Evolutionary conservation across 2,329 filamentous ascomycete species (phyloP).

Genomic region (Scedosporium aurantiacum): DNA sequence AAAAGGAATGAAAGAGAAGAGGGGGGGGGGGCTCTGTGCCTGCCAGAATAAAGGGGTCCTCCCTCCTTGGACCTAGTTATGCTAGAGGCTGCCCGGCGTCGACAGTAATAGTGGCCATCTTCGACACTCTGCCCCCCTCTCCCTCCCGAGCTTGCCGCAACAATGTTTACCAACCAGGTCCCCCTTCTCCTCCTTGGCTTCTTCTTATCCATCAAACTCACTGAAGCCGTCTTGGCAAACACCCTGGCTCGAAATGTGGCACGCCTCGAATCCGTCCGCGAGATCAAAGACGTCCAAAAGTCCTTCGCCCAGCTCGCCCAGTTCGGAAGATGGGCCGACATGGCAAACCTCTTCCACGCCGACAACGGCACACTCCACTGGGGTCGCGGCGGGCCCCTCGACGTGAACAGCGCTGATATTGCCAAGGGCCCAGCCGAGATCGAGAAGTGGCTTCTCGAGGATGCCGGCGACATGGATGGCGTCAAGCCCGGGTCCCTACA

Average conservation of each 20-base stretch:
- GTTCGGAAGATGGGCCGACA: slow-evolving; percentile 1
- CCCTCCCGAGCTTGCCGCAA: no score
- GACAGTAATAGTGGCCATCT: no score
- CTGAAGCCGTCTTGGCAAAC: background rate
- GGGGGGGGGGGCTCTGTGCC: no score
- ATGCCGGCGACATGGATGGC: slow-evolving; percentile 2
- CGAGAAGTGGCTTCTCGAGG: background rate
- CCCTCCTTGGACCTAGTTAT: no score
- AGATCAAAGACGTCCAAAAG: slow-evolving; percentile 4
- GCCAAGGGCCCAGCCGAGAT: background rate
- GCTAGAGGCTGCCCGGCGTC: no score
- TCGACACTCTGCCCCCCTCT: no score
- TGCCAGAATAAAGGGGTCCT: no score
- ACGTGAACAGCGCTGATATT: background rate
- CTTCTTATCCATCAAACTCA: background rate
- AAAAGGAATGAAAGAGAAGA: no score
- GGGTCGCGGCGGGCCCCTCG: background rate
- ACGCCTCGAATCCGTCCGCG: slow-evolving; percentile 2
- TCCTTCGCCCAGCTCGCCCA: background rate
- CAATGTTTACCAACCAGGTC: no score
- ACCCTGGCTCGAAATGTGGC: background rate
- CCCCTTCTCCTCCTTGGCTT: no score
- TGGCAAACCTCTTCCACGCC: background rate
- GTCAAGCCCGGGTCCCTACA: background rate
- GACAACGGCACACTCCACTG: background rate